Conservation (phyloP, 2,329 filamentous ascomycete genomes). For the Gliomastix tumulicola region DNA sequence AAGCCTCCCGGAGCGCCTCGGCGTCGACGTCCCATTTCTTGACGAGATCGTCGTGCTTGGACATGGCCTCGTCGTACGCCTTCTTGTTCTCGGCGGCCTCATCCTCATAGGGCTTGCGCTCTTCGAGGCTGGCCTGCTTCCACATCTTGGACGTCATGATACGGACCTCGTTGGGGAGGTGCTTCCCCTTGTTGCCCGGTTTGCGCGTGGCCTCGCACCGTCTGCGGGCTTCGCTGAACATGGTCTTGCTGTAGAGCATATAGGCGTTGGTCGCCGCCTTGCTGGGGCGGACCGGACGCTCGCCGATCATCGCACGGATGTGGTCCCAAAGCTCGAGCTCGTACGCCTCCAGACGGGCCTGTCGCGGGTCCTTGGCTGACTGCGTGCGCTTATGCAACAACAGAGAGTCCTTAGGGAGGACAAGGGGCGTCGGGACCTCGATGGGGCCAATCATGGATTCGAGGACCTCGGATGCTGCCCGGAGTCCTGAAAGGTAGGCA, state of each 20-base stretch:
- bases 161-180: conserved; percentile 74
- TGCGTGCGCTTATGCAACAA: conserved; percentile 49
- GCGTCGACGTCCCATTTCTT: conserved; percentile 68
- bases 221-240: conserved; percentile 56
- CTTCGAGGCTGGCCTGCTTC: conserved; percentile 66
- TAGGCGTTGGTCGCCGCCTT: conserved; percentile 80
- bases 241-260: conserved; percentile 76
- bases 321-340: conserved; percentile 46
- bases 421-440: conserved; percentile 65
- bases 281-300: conserved; percentile 63
- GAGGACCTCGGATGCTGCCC: conserved; percentile 81
- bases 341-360: conserved; percentile 48
- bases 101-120: conserved; percentile 71
- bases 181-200: conserved; percentile 51
- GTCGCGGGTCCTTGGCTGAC: conserved; percentile 37
- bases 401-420: conserved; percentile 55
- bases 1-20: conserved; percentile 41
- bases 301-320: conserved; percentile 57
- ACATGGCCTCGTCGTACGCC: conserved; percentile 50
- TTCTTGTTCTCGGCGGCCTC: conserved; percentile 65
- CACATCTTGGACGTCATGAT: conserved; percentile 85
- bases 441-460: conserved; percentile 78
- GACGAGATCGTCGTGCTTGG: conserved; percentile 52
- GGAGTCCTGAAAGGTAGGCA: conserved; percentile 87
- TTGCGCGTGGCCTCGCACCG: conserved; percentile 58